These are phyloP conservation scores for Backusella mclennaniae DNA, from an alignment of 192 early-diverging fungal genomes.

Conservation along the genomic window DNA sequence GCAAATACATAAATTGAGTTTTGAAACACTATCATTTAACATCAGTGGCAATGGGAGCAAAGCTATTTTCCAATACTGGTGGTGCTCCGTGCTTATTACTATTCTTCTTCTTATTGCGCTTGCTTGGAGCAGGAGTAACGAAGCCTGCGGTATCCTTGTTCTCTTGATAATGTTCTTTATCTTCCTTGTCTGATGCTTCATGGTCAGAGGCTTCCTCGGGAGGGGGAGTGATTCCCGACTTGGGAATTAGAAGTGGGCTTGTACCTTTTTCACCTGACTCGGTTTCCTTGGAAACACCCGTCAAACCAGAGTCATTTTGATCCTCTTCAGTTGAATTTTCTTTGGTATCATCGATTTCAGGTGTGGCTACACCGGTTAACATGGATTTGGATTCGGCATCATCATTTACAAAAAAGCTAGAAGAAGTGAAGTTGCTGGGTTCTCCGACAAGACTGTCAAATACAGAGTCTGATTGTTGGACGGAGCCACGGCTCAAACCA, in stretches of 20 bases:
- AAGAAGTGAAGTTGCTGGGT: neutral
- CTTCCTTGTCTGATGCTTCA: neutral
- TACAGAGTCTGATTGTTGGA: neutral
- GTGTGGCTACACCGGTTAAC: neutral
- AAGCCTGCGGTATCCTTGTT: neutral
- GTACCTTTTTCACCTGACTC: neutral
- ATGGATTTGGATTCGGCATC: neutral
- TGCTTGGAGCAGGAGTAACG: neutral
- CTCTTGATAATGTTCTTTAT: neutral
- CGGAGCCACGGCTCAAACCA: neutral
- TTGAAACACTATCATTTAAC: constrained; percentile 1
- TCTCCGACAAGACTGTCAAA: neutral
- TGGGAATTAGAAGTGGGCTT: neutral
- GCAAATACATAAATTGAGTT: constrained; percentile 1
- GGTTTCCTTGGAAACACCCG: constrained; percentile 2
- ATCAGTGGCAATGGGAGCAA: neutral
- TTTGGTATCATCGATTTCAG: neutral
- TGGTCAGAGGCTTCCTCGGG: constrained; percentile 1
- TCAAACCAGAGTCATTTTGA: neutral
- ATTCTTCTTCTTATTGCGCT: constrained; percentile 1
- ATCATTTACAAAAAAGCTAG: neutral
- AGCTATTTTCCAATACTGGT: neutral
- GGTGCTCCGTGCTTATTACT: neutral
- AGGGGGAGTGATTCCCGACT: neutral
- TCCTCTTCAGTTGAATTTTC: neutral